A percentile compares a stretch with the other conserved stretches of the same genome.
Evolutionary conservation across 78 protist genomes (phyloP).

Genomic region (Monosiga brevicollis): DNA sequence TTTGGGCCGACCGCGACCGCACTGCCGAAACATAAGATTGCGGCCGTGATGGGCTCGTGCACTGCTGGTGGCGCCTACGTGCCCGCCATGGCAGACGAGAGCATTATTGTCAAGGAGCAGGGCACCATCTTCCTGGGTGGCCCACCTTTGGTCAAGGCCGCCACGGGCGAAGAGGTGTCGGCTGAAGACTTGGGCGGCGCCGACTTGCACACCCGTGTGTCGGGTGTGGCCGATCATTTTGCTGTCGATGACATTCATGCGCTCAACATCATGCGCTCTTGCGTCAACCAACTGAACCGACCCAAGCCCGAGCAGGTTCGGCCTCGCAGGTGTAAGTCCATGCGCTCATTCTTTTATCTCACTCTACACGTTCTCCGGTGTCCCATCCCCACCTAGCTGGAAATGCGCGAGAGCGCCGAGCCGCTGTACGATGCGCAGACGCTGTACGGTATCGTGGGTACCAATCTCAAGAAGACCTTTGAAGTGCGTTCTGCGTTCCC

Average conservation of each 20-base stretch:
- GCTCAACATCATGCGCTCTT: conserved; percentile 61
- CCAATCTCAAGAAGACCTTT: conserved; percentile 48
- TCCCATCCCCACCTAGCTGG: neutral
- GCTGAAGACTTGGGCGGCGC: conserved; percentile 95
- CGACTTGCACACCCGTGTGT: conserved; percentile 77
- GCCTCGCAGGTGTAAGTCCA: neutral
- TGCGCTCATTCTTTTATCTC: neutral
- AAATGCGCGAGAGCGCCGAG: conserved; percentile 27
- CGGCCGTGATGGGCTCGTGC: conserved; percentile 95
- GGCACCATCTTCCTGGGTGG: conserved; percentile 95
- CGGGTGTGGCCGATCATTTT: conserved; percentile 91
- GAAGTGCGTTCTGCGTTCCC: conserved; percentile 66
- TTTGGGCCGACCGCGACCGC: too few relatives aligned
- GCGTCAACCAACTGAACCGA: conserved; percentile 68
- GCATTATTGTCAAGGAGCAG: conserved; percentile 70
- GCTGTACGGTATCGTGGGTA: conserved; percentile 64
- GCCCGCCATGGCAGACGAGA: conserved; percentile 95
- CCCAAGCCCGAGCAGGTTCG: neutral
- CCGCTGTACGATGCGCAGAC: conserved; percentile 61
- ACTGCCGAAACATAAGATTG: too few relatives aligned
- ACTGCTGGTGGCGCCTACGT: conserved; percentile 98
- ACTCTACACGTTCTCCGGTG: too few relatives aligned
- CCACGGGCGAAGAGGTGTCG: conserved; percentile 86
- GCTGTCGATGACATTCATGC: conserved; percentile 88
- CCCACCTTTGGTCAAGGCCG: conserved; percentile 91